These are phyloP conservation scores for Calocybe cyanea DNA, from an alignment of 768 basidiomycete species.

Conservation along the genomic window DNA sequence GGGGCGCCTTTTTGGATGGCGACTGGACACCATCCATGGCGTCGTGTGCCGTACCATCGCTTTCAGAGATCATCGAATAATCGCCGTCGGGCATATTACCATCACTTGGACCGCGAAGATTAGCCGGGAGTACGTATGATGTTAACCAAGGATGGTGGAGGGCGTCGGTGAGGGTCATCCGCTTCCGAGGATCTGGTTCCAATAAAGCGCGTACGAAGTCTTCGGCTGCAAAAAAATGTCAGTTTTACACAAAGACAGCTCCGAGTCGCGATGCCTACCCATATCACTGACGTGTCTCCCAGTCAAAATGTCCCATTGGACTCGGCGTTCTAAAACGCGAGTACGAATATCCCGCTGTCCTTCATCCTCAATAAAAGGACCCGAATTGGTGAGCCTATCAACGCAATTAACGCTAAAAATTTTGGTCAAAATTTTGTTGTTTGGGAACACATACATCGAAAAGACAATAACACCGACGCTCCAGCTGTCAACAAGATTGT, in stretches of 20 bases:
- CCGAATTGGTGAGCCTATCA: conserved; percentile 67
- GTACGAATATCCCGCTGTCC: conserved; percentile 52
- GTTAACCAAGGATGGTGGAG: conserved; percentile 76
- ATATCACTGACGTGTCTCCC: conserved; percentile 33
- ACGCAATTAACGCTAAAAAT: background rate
- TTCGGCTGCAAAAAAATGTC: conserved; percentile 35
- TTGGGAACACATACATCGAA: conserved; percentile 55
- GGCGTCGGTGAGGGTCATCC: conserved; percentile 72
- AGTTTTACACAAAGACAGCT: background rate
- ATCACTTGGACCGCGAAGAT: background rate
- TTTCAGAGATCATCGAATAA: conserved; percentile 21
- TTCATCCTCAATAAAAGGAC: conserved; percentile 82
- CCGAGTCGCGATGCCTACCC: conserved; percentile 41
- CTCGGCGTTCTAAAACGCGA: conserved; percentile 51
- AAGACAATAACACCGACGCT: conserved; percentile 94
- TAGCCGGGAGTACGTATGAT: conserved; percentile 28
- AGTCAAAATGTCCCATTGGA: conserved; percentile 59
- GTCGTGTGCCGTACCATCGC: no score
- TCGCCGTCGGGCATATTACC: conserved; percentile 11
- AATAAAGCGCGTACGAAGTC: conserved; percentile 70
- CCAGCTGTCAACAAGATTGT: conserved; percentile 92
- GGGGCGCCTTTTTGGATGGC: conserved; percentile 30
- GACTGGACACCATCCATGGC: conserved; percentile 11
- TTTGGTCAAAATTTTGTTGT: no score
- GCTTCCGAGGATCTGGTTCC: conserved; percentile 51